Conservation (phyloP, 2,329 filamentous ascomycete species). For the Ceratocystis eucalypticola region DNA sequence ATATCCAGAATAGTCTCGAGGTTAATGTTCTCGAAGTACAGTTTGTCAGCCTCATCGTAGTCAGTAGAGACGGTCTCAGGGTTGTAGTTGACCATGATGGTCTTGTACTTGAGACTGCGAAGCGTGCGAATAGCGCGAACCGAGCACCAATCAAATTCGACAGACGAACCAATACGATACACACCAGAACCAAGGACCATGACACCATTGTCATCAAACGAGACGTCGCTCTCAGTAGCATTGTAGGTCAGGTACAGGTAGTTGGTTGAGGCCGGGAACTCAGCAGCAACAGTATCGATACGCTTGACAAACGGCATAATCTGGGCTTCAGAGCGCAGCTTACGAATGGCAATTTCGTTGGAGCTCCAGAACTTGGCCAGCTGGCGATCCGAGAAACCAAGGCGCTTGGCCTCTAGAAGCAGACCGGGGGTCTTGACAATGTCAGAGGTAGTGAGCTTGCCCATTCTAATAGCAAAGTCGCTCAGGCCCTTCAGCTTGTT, state of each 20-base stretch:
- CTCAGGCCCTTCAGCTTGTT: constrained; percentile 80
- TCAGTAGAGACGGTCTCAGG: constrained; percentile 84
- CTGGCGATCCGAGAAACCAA: constrained; percentile 89
- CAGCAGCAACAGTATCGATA: constrained; percentile 94
- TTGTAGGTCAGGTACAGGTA: constrained; percentile 97
- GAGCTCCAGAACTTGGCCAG: constrained; percentile 89
- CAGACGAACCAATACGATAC: constrained; percentile 92
- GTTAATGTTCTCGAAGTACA: constrained; percentile 95
- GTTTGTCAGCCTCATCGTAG: constrained; percentile 82
- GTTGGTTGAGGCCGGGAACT: constrained; percentile 89
- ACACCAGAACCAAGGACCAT: constrained; percentile 96
- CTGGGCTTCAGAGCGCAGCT: constrained; percentile 68
- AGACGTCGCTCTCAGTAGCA: constrained; percentile 68
- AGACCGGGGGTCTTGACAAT: constrained; percentile 50
- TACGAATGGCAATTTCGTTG: constrained; percentile 80
- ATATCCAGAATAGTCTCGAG: constrained; percentile 86
- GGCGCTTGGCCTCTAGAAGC: constrained; percentile 73
- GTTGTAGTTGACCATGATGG: constrained; percentile 92
- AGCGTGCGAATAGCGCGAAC: constrained; percentile 87
- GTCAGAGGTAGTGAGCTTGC: constrained; percentile 49
- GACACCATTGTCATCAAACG: constrained; percentile 77
- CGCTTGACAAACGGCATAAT: constrained; percentile 90
- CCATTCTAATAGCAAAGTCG: constrained; percentile 74
- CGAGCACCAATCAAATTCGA: constrained; percentile 99
- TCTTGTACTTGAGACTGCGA: constrained; percentile 73